phyloP scores from a whole-genome alignment of 352 stramenopile species.

The Globisporangium carolinianum region DNA sequence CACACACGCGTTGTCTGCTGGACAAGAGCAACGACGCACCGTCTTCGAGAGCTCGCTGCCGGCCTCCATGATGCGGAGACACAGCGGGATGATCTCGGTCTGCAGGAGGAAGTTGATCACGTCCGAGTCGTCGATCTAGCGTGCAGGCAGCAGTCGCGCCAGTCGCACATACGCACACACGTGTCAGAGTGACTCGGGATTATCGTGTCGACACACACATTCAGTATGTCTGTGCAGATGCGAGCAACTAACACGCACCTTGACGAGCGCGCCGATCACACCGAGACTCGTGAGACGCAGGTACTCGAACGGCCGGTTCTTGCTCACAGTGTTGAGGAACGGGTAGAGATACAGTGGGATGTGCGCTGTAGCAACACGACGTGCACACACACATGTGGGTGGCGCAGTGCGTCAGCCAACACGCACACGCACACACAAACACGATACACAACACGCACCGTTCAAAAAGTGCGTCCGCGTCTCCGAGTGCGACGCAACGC shows the following conservation, averaged over 20 bases:
- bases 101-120: constrained; percentile 99
- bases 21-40: constrained; percentile 21
- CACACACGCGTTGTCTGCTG: not conserved
- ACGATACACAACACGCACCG: constrained; percentile 25
- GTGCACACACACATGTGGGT: not conserved
- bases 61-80: constrained; percentile 98
- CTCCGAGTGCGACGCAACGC: constrained; percentile 96
- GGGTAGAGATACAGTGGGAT: constrained; percentile 98
- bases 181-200: no score
- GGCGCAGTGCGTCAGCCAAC: not conserved
- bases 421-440: not conserved
- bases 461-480: constrained; percentile 96
- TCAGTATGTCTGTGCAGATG: not conserved
- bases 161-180: not conserved
- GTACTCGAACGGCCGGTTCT: constrained; percentile 99
- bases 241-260: constrained; percentile 31
- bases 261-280: constrained; percentile 98
- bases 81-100: constrained; percentile 99
- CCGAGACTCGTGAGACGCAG: constrained; percentile 95
- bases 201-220: not conserved
- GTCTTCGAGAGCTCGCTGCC: constrained; percentile 98
- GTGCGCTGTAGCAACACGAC: constrained; percentile 59
- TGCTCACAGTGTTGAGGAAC: constrained; percentile 98
- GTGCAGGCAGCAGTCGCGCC: not conserved
- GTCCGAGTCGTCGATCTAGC: constrained; percentile 95